Evolutionary conservation across 305 asterid species (phyloP), one percentile per base, ranked within the genome.

Genomic region (Fraxinus xanthoxyloides): DNA sequence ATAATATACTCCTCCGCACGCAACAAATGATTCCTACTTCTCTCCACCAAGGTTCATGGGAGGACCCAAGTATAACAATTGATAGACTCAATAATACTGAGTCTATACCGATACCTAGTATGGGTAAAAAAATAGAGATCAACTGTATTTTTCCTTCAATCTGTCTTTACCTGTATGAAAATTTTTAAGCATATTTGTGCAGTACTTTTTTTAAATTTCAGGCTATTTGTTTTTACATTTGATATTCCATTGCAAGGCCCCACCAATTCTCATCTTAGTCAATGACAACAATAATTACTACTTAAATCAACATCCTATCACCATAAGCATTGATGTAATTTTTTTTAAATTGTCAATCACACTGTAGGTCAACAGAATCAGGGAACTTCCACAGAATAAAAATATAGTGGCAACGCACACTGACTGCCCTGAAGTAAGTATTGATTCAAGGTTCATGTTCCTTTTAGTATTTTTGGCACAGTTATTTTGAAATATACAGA

Each of bases 361-460:
- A 83, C 82, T 87, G 81, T 86, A 97, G 98, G 98, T 94, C 26
- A 97, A 97, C 88, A 89, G 98, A 81, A 97, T 97, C 89, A 93
- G 99, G 87, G 99, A 97, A 82, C 91, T 97, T 86, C 97, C 99
- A 0, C 98, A 88, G 84, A 93, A 97, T 81, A 94, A 97, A 84
- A 97, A 94, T 85, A 94, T 97, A 83, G 87, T 97, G 75, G 99
- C 98, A 7, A 96, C 99, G 3, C 99, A 96, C 85, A 94, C 99
- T 6, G 98, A 96, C 87, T 86, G 97, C 80, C 98, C 99, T 86
- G 98, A 97, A 87, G 98, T 94, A 91, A 85, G 97, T 84, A 72
- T 40, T 65, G 17, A 13, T 76, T 82, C 59, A 63, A 46, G 75
- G 36, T 79, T 84, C 84, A 79, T 76, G 65, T 59, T 59, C 59